Evolutionary conservation across 306 rosid species (phyloP), one percentile per base, ranked within the genome.

Genomic region (Inga oerstediana): DNA sequence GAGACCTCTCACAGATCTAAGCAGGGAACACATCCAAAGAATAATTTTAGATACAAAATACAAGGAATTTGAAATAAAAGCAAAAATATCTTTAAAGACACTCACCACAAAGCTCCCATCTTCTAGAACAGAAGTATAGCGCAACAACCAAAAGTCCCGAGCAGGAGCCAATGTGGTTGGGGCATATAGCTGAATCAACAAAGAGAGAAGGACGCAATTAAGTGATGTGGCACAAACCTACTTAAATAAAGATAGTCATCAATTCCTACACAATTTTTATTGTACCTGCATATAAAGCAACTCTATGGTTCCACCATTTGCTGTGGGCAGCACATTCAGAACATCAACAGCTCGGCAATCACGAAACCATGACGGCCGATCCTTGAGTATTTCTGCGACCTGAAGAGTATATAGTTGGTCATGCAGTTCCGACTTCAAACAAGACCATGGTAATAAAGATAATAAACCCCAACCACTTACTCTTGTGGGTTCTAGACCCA

Each of bases 401-500:
- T 94, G 81, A 20, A 7, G 20, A 76, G 44, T 76, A 41, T 30
- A 73, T 20, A 58, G 54, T 58, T n/a, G 46, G 15, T 45, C 22
- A 72, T 45, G 76, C 76, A 45, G 19, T 46, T 27, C n/a, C n/a
- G 16, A 45, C 14, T 24, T 46, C 22, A 46, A 72, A 46, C 35
- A 43, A 72, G 56, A 46, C n/a, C 19, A 27, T 27, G 34, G 46
- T 11, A 46, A n/a, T 45, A 46, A 45, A 46, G 14, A 24, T 6
- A 27, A 22, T 6, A 45, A 46, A 46, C 34, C 32, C 56, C 56
- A 10, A n/a, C 44, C 5, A 88, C 97, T 90, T 84, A 97, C 99
- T 97, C 99, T 91, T 77, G 97, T 91, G 82, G 99, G 99, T 81
- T 97, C 99, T 22, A 97, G 97, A 89, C 99, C 98, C 91, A 97